Percentiles rank a stretch among this genome's conserved stretches.
phyloP scores from a whole-genome alignment of 108 stramenopile species.

The Stephanodiscus minutulus region DNA sequence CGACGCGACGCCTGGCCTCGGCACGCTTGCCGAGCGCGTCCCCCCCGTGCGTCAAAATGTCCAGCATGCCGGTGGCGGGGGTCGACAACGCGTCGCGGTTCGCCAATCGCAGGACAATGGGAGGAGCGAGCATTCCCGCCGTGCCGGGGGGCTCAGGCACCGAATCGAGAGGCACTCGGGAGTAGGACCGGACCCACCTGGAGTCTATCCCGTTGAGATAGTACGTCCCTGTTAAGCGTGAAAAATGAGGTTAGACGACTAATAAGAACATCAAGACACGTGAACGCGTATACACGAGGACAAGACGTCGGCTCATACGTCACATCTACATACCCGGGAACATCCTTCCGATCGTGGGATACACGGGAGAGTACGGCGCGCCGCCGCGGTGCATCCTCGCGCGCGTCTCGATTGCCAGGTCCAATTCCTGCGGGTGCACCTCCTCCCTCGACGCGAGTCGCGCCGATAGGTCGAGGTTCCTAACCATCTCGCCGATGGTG shows the following conservation, averaged over 20 bases:
- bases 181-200: slow-evolving; percentile 80
- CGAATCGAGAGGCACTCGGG: slow-evolving; percentile 73
- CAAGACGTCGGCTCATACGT: too few species aligned
- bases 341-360: slow-evolving; percentile 79
- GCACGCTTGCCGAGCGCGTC: slow-evolving; percentile 47
- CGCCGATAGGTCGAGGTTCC: slow-evolving; percentile 67
- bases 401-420: slow-evolving; percentile 89
- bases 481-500: slow-evolving; percentile 78
- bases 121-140: slow-evolving; percentile 69
- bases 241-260: neutral
- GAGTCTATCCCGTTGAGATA: slow-evolving; percentile 87
- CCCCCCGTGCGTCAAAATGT: slow-evolving; percentile 55
- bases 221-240: slow-evolving; percentile 70
- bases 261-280: neutral
- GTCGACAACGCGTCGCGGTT: slow-evolving; percentile 60
- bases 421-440: slow-evolving; percentile 88
- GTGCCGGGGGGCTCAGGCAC: slow-evolving; percentile 55
- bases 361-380: slow-evolving; percentile 84
- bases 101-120: slow-evolving; percentile 72
- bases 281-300: too few species aligned
- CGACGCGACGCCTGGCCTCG: slow-evolving; percentile 62
- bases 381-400: slow-evolving; percentile 86
- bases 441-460: slow-evolving; percentile 82
- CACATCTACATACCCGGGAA: slow-evolving; percentile 58
- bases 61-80: slow-evolving; percentile 74